Evolutionary conservation across 805 yeast species (phyloP).

Genomic region (Zygoascus flipseniorum): DNA sequence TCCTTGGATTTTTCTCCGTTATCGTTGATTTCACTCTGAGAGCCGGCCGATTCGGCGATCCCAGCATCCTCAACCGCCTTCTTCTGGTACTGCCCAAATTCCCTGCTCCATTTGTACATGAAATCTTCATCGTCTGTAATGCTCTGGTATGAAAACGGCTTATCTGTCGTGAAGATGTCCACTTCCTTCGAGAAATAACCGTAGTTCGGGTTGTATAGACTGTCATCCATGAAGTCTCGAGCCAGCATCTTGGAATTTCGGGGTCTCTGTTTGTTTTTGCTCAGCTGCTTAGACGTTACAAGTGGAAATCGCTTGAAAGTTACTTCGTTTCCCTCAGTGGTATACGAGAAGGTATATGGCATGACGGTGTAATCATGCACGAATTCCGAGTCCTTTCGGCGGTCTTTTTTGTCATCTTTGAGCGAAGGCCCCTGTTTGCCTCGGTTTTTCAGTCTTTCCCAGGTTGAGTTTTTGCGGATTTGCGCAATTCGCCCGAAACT

Average conservation of each 20-base stretch:
- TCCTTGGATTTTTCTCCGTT: background rate
- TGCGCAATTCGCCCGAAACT: background rate
- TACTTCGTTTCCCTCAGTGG: conserved; percentile 28
- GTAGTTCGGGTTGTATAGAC: conserved; percentile 69
- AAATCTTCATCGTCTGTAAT: conserved; percentile 61
- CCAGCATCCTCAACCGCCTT: conserved; percentile 15
- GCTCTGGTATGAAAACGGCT: conserved; percentile 54
- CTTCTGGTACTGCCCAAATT: conserved; percentile 40
- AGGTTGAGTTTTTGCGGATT: background rate
- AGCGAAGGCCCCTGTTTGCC: background rate
- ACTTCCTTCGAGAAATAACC: conserved; percentile 79
- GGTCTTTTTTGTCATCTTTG: background rate
- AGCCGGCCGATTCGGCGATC: background rate
- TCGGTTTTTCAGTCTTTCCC: background rate
- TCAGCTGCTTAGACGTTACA: conserved; percentile 31
- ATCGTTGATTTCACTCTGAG: background rate
- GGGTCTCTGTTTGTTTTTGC: conserved; percentile 42
- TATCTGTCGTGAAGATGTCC: conserved; percentile 60
- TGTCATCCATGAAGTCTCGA: conserved; percentile 76
- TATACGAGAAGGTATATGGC: conserved; percentile 28
- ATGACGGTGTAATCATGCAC: conserved; percentile 28
- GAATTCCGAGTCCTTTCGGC: background rate
- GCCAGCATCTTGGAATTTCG: conserved; percentile 58
- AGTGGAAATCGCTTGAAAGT: conserved; percentile 38
- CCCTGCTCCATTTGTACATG: conserved; percentile 55